Base-by-base conservation (phyloP, 371 early-diverging fungal species). In the Mucor saturninus region DNA sequence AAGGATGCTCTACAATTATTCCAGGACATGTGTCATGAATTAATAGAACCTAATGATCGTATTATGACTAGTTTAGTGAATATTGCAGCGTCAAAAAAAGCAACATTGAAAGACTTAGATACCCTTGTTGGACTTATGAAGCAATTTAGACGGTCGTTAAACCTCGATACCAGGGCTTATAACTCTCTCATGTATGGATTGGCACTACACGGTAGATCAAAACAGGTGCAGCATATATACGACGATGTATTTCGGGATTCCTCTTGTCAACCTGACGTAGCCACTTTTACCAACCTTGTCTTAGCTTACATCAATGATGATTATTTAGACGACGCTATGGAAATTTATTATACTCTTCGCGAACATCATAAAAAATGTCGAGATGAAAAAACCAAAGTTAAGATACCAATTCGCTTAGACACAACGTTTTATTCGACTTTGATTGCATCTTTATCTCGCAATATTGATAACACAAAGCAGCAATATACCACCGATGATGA, bases 1-100 rank as follows among this genome's bases (percentile, higher is more conserved):
- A 73, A 73, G 5, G 65, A 56, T 2, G 80, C 83, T 1, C 32
- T 76, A 1, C 39, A 54, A 15, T 54, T 79, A 6, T 82, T 79
- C 31, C 48, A 76, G 5, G 74, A 85, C 5, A 76, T 85, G 77
- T 61, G 61, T 5, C 35, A 42, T 30, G 65, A 67, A 1, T 51
- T 38, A 0, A 65, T 81, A 3, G 35, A 52, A 15, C 81, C 80
- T 3, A 77, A 66, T 26, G 71, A 62, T n/a, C 70, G 75, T 7
- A 67, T 81, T 1, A 39, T 81, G 15, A 64, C 63, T 11, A 70
- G 71, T 15, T 26, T 81, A 14, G 71, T 67, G 9, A 73, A 66
- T 14, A 65, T 69, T 8, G 72, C 76, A 4, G 51, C 64, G 13
- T 61, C 61, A 4, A 61, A 53, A 49, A 14, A n/a, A 10, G 58